A percentile compares a stretch with the other conserved stretches of the same genome.
phyloP scores from a whole-genome alignment of 2,329 filamentous ascomycete species.

The Pseudophaeomoniella oleicola region DNA sequence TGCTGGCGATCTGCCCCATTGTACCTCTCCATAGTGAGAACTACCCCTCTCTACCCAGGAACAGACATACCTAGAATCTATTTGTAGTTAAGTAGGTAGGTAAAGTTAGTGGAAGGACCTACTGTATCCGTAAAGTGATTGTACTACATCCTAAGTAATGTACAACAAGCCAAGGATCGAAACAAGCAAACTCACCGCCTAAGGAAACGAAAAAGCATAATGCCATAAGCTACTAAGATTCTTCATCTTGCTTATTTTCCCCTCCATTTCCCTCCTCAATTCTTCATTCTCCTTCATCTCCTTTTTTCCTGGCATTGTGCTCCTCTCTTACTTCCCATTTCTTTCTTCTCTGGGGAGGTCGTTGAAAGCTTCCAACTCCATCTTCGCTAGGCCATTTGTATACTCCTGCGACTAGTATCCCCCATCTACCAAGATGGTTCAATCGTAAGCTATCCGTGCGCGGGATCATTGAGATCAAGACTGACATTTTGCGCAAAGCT shows the following conservation, averaged over 20 bases:
- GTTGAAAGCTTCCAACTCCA: not conserved
- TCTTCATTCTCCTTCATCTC: not conserved
- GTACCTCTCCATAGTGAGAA: too few relatives aligned
- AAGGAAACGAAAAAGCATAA: too few relatives aligned
- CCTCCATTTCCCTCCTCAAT: not conserved
- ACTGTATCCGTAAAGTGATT: too few relatives aligned
- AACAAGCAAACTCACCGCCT: not conserved
- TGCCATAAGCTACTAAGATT: not conserved
- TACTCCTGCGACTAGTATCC: constrained; percentile 3
- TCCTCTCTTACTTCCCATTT: not conserved
- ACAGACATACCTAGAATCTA: too few relatives aligned
- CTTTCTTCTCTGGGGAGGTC: not conserved
- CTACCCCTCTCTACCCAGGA: too few relatives aligned
- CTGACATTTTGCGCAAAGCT: constrained; percentile 19
- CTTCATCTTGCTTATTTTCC: not conserved
- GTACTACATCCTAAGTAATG: too few relatives aligned
- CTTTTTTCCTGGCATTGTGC: not conserved
- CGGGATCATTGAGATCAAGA: not conserved
- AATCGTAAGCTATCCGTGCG: constrained; percentile 37
- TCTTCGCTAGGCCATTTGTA: too few relatives aligned
- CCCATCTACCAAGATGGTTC: constrained; percentile 38
- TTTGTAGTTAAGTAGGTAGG: too few relatives aligned
- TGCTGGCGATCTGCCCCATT: too few relatives aligned
- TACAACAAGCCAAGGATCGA: too few relatives aligned
- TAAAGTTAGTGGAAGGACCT: too few relatives aligned